A percentile compares a stretch with the other conserved stretches of the same genome.
phyloP scores from a whole-genome alignment of 1,284 basidiomycete species.

The Fistulinella cinereoalba region DNA sequence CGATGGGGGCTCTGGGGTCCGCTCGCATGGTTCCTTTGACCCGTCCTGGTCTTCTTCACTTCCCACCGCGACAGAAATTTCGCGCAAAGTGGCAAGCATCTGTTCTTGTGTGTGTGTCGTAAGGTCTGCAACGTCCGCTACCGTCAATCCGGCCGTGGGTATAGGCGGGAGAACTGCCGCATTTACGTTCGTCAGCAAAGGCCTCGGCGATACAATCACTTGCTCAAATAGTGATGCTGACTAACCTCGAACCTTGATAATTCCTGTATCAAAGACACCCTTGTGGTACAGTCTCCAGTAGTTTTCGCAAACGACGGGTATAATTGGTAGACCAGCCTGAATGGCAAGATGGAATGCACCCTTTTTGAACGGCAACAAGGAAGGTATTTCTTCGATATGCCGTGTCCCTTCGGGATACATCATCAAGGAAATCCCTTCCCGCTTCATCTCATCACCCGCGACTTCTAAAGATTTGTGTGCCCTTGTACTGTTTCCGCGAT shows the following conservation, averaged over 20 bases:
- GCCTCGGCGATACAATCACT: conserved; percentile 1
- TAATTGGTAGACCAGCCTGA: conserved; percentile 83
- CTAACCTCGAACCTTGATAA: conserved; percentile 81
- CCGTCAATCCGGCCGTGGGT: conserved; percentile 63
- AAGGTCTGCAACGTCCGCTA: conserved; percentile 63
- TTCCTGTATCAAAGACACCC: conserved; percentile 76
- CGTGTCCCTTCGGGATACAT: conserved; percentile 94
- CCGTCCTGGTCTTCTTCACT: conserved; percentile 16
- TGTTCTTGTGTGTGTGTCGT: conserved; percentile 60
- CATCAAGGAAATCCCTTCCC: conserved; percentile 74
- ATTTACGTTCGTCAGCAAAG: conserved; percentile 12
- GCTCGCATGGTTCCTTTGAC: conserved; percentile 17
- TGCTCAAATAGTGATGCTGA: conserved; percentile 8
- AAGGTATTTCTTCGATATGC: conserved; percentile 61
- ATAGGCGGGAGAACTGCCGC: conserved; percentile 74
- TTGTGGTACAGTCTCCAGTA: conserved; percentile 85
- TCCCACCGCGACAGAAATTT: conserved; percentile 57
- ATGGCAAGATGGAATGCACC: conserved; percentile 97
- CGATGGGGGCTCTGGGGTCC: conserved; percentile 8
- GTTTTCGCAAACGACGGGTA: conserved; percentile 93
- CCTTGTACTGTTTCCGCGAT: conserved; percentile 78
- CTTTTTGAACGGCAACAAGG: conserved; percentile 92
- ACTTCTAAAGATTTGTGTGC: conserved; percentile 77
- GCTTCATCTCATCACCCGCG: conserved; percentile 83
- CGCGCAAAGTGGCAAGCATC: conserved; percentile 69